A percentile compares a stretch with the other conserved stretches of the same genome.
Evolutionary conservation across 1,284 basidiomycete genomes (phyloP).

Genomic region (Naganishia sp.): DNA sequence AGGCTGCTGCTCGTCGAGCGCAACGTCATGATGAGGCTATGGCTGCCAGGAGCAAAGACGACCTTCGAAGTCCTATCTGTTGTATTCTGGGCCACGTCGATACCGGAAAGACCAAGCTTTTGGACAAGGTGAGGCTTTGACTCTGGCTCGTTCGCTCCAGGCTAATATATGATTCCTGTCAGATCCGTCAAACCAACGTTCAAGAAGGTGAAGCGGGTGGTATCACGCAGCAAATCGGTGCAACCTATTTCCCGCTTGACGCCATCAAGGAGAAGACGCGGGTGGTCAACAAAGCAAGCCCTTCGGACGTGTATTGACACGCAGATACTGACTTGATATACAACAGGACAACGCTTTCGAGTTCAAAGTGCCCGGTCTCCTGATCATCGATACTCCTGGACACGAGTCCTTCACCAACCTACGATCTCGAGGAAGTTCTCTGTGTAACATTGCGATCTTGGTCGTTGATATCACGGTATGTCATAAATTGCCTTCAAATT

Average conservation of each 20-base stretch:
- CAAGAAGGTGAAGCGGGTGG: constrained; percentile 99
- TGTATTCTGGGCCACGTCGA: constrained; percentile 99
- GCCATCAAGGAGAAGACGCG: constrained; percentile 91
- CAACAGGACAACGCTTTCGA: constrained; percentile 74
- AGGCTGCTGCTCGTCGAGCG: constrained; percentile 75
- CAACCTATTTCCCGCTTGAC: constrained; percentile 99
- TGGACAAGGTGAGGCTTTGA: constrained; percentile 74
- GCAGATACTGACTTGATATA: constrained; percentile 20
- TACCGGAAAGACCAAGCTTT: constrained; percentile 97
- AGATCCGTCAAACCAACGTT: constrained; percentile 99
- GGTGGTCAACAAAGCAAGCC: constrained; percentile 77
- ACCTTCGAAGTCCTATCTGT: constrained; percentile 95
- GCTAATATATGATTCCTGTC: constrained; percentile 11
- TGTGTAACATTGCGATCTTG: constrained; percentile 98
- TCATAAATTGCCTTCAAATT: constrained; percentile 12
- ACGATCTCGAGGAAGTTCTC: constrained; percentile 90
- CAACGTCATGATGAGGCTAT: constrained; percentile 84
- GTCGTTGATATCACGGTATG: constrained; percentile 97
- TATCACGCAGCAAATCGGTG: constrained; percentile 99
- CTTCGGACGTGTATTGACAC: constrained; percentile 13
- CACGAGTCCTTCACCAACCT: constrained; percentile 99
- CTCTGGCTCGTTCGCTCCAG: neutral
- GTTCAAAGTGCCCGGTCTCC: constrained; percentile 94
- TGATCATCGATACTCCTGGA: constrained; percentile 97
- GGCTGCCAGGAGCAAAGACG: constrained; percentile 82